A percentile compares a stretch with the other conserved stretches of the same genome.
Evolutionary conservation across 2,329 filamentous ascomycete species (phyloP).

Genomic region (Fusarium sp.): DNA sequence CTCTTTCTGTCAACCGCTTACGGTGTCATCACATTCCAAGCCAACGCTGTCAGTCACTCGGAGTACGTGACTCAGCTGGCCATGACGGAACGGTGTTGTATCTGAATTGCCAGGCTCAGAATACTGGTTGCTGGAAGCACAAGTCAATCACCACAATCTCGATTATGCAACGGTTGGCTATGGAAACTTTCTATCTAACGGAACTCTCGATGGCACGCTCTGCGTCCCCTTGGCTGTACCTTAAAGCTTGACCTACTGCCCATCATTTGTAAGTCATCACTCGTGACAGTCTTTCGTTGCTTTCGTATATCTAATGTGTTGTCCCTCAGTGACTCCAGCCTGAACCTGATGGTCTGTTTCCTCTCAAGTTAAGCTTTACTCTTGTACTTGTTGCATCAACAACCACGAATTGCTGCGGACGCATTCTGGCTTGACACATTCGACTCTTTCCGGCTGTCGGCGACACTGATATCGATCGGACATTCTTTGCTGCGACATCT

Average conservation of each 20-base stretch:
- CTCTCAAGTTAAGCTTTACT: background rate
- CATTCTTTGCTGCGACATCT: conserved; percentile 61
- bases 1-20: conserved; percentile 50
- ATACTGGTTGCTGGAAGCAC: background rate
- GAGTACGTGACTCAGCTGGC: conserved; percentile 32
- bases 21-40: conserved; percentile 56
- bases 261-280: background rate
- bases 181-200: conserved; percentile 42
- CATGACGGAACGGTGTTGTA: background rate
- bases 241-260: conserved; percentile 38
- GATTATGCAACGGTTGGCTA: conserved; percentile 43
- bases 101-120: background rate
- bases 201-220: conserved; percentile 21
- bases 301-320: background rate
- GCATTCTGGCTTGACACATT: conserved; percentile 51
- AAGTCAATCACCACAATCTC: conserved; percentile 27
- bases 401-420: conserved; percentile 45
- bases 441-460: conserved; percentile 65
- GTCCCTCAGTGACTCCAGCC: conserved; percentile 47
- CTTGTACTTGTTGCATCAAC: conserved; percentile 42
- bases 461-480: conserved; percentile 71
- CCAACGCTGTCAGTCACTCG: conserved; percentile 54
- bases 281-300: too few species aligned
- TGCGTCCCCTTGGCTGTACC: conserved; percentile 43
- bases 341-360: conserved; percentile 47